These are phyloP conservation scores for Ceratocystis lukuohia DNA, from an alignment of 2,329 filamentous ascomycete genomes.

Conservation along the genomic window DNA sequence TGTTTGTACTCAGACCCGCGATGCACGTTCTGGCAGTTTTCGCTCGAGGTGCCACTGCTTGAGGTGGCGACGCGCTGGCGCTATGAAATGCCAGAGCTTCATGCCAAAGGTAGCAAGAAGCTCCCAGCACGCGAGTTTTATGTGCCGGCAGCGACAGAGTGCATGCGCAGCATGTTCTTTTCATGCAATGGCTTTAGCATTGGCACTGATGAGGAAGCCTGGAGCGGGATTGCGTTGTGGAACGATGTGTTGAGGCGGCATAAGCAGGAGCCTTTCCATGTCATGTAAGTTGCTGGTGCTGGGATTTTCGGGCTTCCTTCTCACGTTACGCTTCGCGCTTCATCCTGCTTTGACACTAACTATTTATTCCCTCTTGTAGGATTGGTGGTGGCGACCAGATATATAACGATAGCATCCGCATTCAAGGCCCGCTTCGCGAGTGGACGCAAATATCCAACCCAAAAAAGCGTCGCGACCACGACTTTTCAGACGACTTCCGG, in stretches of 20 bases:
- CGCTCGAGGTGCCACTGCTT: conserved; percentile 62
- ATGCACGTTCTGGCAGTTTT: conserved; percentile 90
- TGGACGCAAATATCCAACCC: conserved; percentile 82
- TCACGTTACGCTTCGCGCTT: too few relatives aligned
- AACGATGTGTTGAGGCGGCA: conserved; percentile 82
- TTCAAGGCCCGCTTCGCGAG: conserved; percentile 62
- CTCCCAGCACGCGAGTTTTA: conserved; percentile 59
- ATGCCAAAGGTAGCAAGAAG: conserved; percentile 44
- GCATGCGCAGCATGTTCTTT: conserved; percentile 98
- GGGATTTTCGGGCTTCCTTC: not conserved
- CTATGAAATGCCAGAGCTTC: conserved; percentile 58
- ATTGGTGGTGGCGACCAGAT: conserved; percentile 91
- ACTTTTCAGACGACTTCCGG: conserved; percentile 67
- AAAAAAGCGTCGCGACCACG: conserved; percentile 62
- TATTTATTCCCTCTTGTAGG: conserved; percentile 12
- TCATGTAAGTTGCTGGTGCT: conserved; percentile 46
- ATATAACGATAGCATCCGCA: conserved; percentile 87
- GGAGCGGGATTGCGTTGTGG: conserved; percentile 88
- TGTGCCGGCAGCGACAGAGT: conserved; percentile 67
- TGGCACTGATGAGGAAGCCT: conserved; percentile 70
- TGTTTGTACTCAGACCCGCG: conserved; percentile 51
- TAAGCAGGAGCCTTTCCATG: conserved; percentile 70
- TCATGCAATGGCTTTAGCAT: conserved; percentile 95
- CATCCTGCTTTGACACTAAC: not conserved
- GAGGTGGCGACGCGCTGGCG: conserved; percentile 60